phyloP scores from a whole-genome alignment of 768 basidiomycete species.

The Crepidotus variabilis region DNA sequence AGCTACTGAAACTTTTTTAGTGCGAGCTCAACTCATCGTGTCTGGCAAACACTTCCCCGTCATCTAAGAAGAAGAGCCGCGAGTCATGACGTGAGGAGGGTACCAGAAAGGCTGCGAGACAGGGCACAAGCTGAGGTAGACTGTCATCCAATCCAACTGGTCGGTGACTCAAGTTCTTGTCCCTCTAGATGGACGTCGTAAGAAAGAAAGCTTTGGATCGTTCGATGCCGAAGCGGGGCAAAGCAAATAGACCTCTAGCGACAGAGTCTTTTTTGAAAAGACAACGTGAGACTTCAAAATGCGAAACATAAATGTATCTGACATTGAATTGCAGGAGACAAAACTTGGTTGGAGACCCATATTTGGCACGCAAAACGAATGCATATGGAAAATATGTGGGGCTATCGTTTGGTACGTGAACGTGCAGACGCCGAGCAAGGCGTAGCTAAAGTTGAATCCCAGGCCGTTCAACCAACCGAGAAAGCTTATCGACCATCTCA shows the following conservation, averaged over 20 bases:
- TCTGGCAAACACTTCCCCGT: constrained; percentile 91
- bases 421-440: background rate
- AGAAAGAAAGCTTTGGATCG: constrained; percentile 35
- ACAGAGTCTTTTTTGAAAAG: constrained; percentile 64
- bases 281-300: constrained; percentile 51
- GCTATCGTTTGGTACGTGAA: constrained; percentile 67
- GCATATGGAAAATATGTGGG: constrained; percentile 93
- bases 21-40: constrained; percentile 68
- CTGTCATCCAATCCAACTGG: background rate
- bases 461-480: constrained; percentile 87
- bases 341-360: constrained; percentile 94
- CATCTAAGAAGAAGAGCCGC: constrained; percentile 91
- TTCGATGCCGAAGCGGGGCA: constrained; percentile 61
- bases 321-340: constrained; percentile 52
- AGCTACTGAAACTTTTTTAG: constrained; percentile 31
- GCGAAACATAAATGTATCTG: background rate
- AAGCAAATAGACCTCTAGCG: constrained; percentile 49
- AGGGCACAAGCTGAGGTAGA: constrained; percentile 81
- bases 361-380: constrained; percentile 97
- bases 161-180: background rate
- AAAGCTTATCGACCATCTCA: constrained; percentile 92
- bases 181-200: constrained; percentile 43
- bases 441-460: background rate
- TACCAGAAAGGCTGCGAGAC: constrained; percentile 78
- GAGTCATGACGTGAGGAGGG: constrained; percentile 89